Conservation (phyloP, 2,329 filamentous ascomycete species). For the Fusarium clavum region DNA sequence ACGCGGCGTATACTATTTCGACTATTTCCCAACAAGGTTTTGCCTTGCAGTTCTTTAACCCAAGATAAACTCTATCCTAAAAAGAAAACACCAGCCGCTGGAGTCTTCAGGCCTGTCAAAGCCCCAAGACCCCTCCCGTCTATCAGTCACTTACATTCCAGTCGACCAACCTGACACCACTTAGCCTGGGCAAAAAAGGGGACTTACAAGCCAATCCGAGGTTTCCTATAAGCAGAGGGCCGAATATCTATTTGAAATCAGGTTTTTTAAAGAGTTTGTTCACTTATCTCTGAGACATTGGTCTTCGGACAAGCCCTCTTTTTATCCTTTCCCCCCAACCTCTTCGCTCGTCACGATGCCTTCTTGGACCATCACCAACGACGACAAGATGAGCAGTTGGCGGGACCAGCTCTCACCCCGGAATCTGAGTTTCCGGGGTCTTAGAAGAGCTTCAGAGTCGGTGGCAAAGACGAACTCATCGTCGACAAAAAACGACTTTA, state of each 20-base stretch:
- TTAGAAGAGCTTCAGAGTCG: conserved; percentile 38
- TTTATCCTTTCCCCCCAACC: conserved; percentile 1
- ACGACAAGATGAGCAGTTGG: conserved; percentile 41
- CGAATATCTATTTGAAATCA: conserved; percentile 2
- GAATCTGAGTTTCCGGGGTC: conserved; percentile 32
- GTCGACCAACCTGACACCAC: conserved; percentile 24
- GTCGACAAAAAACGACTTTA: conserved; percentile 25
- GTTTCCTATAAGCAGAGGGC: conserved; percentile 27
- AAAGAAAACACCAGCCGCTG: neutral
- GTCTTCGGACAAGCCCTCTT: conserved; percentile 1
- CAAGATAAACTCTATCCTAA: conserved; percentile 34
- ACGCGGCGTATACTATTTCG: conserved; percentile 27
- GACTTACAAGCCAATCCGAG: neutral
- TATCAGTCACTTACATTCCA: conserved; percentile 40
- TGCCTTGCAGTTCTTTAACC: conserved; percentile 6
- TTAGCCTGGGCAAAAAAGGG: conserved; percentile 11
- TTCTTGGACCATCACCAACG: conserved; percentile 29
- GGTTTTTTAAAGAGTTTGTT: conserved; percentile 15
- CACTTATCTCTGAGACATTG: conserved; percentile 25
- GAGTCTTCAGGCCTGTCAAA: conserved; percentile 4
- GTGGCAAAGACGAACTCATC: conserved; percentile 17
- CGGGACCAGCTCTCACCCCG: conserved; percentile 38
- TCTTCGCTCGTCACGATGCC: conserved; percentile 28
- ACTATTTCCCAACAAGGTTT: conserved; percentile 27
- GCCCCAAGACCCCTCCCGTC: conserved; percentile 18